A percentile compares a stretch with the other conserved stretches of the same genome.
Conservation (phyloP, 768 basidiomycete species). For the Rhizopogon sp. region DNA sequence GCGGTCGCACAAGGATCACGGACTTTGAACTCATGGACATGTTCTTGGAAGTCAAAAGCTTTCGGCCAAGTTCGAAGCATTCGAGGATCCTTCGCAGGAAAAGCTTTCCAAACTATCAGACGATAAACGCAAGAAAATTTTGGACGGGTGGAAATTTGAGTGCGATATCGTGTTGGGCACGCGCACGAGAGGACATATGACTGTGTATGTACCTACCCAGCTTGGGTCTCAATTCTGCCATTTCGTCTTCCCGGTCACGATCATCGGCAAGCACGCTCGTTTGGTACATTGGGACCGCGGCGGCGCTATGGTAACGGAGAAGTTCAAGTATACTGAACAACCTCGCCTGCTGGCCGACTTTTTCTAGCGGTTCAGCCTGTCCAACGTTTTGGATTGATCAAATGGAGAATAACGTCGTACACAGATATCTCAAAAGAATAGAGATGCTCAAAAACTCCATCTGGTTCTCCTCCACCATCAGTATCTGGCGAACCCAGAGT, state of each 20-base stretch:
- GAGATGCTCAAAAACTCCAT: not conserved
- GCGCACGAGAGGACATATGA: slow-evolving; percentile 17
- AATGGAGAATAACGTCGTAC: not conserved
- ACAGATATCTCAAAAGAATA: not conserved
- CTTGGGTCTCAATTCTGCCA: slow-evolving; percentile 23
- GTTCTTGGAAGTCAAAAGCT: not conserved
- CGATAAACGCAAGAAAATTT: not conserved
- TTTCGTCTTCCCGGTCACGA: slow-evolving; percentile 24
- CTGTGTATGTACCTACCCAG: slow-evolving; percentile 18
- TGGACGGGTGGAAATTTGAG: not conserved
- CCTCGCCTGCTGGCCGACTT: slow-evolving; percentile 16
- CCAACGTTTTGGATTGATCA: slow-evolving; percentile 1
- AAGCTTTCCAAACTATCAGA: not conserved
- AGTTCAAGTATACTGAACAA: slow-evolving; percentile 17
- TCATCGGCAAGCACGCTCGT: slow-evolving; percentile 19
- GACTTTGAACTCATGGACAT: not conserved
- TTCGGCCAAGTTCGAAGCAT: not conserved
- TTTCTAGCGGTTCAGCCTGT: slow-evolving; percentile 19
- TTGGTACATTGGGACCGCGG: slow-evolving; percentile 32
- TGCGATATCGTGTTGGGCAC: not conserved
- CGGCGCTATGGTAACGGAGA: slow-evolving; percentile 20
- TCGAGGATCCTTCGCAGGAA: not conserved
- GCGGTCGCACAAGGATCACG: not conserved
- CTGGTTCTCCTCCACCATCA: not conserved
- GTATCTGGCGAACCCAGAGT: not conserved